Conservation (phyloP, 2,329 filamentous ascomycete species). For the Fusarium secorum region DNA sequence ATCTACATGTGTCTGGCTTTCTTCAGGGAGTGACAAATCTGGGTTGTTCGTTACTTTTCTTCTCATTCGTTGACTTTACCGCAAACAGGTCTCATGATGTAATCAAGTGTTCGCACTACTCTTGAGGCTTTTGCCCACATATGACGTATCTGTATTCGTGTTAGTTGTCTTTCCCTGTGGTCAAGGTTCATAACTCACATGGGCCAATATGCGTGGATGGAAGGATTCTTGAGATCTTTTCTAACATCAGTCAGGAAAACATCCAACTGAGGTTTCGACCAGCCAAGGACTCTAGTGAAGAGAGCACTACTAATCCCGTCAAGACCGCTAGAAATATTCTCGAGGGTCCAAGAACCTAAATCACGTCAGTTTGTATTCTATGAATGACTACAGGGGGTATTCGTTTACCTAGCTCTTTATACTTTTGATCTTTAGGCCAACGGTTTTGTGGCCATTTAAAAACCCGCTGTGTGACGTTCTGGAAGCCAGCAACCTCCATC, state of each 20-base stretch:
- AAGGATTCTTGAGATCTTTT: conserved; percentile 37
- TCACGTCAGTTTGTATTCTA: background rate
- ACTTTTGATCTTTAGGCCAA: conserved; percentile 58
- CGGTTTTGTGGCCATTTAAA: conserved; percentile 57
- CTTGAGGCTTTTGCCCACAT: background rate
- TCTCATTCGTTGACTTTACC: background rate
- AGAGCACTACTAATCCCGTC: conserved; percentile 40
- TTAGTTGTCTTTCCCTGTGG: background rate
- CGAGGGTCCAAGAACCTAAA: conserved; percentile 19
- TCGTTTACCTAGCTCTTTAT: conserved; percentile 56
- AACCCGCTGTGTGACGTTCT: conserved; percentile 54
- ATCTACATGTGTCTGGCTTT: background rate
- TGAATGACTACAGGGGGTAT: too few relatives aligned
- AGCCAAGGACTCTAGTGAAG: conserved; percentile 40
- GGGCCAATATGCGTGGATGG: conserved; percentile 42
- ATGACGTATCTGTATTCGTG: background rate
- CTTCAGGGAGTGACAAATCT: background rate
- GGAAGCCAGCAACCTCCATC: conserved; percentile 59
- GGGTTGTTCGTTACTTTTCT: background rate
- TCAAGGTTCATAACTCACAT: conserved; percentile 18
- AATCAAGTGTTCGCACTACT: background rate
- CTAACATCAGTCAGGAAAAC: conserved; percentile 37
- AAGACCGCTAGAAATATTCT: conserved; percentile 32
- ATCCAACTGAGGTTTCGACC: conserved; percentile 37
- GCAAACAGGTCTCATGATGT: background rate